phyloP scores from a whole-genome alignment of 2,329 filamentous ascomycete genomes.

The Trichoderma gracile region DNA sequence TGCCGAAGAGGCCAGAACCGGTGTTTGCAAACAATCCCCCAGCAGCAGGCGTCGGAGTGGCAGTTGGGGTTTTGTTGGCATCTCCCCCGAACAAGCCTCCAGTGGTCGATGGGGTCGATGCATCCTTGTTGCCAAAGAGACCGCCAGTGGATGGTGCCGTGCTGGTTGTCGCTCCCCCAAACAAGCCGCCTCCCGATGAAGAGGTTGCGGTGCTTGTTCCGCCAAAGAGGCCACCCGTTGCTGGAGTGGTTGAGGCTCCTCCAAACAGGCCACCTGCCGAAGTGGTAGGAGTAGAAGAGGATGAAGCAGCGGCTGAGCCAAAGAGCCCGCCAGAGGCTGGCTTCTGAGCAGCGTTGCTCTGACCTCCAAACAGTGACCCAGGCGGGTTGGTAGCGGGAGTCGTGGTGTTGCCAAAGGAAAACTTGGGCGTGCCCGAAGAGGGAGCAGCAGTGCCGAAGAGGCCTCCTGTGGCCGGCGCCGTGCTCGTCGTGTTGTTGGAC shows the following conservation, averaged over 20 bases:
- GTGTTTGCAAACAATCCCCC: slow-evolving; percentile 29
- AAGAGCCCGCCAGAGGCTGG: slow-evolving; percentile 34
- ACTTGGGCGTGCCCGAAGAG: slow-evolving; percentile 37
- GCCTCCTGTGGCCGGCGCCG: slow-evolving; percentile 44
- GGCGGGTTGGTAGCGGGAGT: slow-evolving; percentile 36
- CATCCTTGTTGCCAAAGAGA: slow-evolving; percentile 33
- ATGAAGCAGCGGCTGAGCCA: slow-evolving; percentile 32
- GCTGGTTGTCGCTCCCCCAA: slow-evolving; percentile 31
- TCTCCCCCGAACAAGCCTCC: slow-evolving; percentile 33
- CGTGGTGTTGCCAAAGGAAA: slow-evolving; percentile 45
- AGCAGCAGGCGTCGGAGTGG: slow-evolving; percentile 20
- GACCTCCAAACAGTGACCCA: slow-evolving; percentile 37
- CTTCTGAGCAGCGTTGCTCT: slow-evolving; percentile 36
- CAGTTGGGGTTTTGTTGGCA: slow-evolving; percentile 26
- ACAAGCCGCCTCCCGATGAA: slow-evolving; percentile 31
- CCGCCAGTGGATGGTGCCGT: slow-evolving; percentile 29
- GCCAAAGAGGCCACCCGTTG: slow-evolving; percentile 39
- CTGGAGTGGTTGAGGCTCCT: slow-evolving; percentile 33
- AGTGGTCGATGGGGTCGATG: slow-evolving; percentile 32
- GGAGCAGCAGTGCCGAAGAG: slow-evolving; percentile 43
- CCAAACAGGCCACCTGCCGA: slow-evolving; percentile 35
- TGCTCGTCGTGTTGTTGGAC: slow-evolving; percentile 37
- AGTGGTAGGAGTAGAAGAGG: slow-evolving; percentile 36
- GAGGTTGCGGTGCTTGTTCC: slow-evolving; percentile 32
- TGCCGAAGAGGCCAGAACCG: slow-evolving; percentile 27